phyloP scores from a whole-genome alignment of 2,329 filamentous ascomycete genomes.

The Aspergillus ustus region DNA sequence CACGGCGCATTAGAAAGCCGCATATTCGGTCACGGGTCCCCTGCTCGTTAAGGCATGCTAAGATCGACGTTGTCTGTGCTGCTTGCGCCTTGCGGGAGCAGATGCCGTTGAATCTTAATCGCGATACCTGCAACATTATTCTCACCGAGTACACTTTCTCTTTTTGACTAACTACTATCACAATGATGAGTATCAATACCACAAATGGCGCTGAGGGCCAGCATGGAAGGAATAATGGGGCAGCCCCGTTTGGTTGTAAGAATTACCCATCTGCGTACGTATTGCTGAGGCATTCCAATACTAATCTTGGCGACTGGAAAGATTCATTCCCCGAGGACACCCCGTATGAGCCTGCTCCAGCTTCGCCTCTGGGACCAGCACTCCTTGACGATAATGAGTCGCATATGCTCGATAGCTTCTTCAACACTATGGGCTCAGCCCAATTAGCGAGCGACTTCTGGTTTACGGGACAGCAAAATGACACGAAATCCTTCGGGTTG shows the following conservation, averaged over 20 bases:
- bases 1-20: neutral
- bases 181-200: slow-evolving; percentile 37
- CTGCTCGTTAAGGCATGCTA: slow-evolving; percentile 35
- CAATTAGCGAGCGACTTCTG: slow-evolving; percentile 46
- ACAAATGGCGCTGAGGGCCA: slow-evolving; percentile 35
- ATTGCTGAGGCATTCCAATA: slow-evolving; percentile 5
- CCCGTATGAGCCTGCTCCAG: slow-evolving; percentile 57
- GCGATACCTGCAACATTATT: neutral
- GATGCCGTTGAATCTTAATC: slow-evolving; percentile 19
- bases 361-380: slow-evolving; percentile 67
- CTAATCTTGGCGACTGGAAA: slow-evolving; percentile 23
- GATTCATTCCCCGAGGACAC: slow-evolving; percentile 44
- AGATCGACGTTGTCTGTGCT: slow-evolving; percentile 25
- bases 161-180: slow-evolving; percentile 1
- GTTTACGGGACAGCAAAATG: slow-evolving; percentile 29
- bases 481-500: slow-evolving; percentile 28
- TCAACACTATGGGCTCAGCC: slow-evolving; percentile 47
- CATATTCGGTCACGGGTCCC: neutral
- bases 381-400: slow-evolving; percentile 65
- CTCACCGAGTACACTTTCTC: slow-evolving; percentile 1
- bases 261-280: slow-evolving; percentile 28
- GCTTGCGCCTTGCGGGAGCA: slow-evolving; percentile 32
- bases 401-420: slow-evolving; percentile 58
- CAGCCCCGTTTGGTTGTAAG: slow-evolving; percentile 71
- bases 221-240: slow-evolving; percentile 55